Conservation (phyloP, 1,284 basidiomycete genomes). For the Cystobasidium pallidum region DNA sequence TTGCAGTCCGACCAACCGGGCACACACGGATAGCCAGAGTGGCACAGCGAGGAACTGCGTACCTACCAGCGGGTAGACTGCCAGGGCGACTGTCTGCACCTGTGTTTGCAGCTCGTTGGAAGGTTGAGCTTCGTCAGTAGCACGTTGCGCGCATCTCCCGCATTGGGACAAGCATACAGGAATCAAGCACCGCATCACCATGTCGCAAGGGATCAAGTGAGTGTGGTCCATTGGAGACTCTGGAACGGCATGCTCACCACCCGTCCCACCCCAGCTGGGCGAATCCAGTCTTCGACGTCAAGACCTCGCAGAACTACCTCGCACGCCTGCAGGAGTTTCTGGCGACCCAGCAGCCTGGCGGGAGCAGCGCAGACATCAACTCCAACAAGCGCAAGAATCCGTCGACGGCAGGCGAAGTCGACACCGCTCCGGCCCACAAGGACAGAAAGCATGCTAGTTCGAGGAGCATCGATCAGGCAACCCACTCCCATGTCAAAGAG, state of each 20-base stretch:
- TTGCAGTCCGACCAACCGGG: background rate
- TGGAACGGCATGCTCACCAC: background rate
- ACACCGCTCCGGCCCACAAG: slow-evolving; percentile 31
- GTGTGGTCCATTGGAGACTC: background rate
- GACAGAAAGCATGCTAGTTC: slow-evolving; percentile 33
- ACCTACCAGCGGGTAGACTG: background rate
- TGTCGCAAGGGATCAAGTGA: slow-evolving; percentile 35
- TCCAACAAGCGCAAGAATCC: slow-evolving; percentile 34
- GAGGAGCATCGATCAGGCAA: slow-evolving; percentile 13
- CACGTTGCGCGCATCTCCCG: slow-evolving; percentile 5
- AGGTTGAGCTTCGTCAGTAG: background rate
- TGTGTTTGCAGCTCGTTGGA: background rate
- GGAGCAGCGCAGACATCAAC: slow-evolving; percentile 18
- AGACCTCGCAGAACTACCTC: slow-evolving; percentile 36
- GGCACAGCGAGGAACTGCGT: background rate
- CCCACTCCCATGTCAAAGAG: slow-evolving; percentile 31
- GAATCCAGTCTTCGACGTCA: slow-evolving; percentile 28
- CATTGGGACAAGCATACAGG: slow-evolving; percentile 1
- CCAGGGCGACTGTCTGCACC: background rate
- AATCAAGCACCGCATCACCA: background rate
- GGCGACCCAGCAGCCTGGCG: slow-evolving; percentile 20
- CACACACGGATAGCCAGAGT: background rate
- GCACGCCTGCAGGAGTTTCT: slow-evolving; percentile 37
- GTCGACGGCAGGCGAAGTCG: slow-evolving; percentile 29
- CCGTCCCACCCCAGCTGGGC: slow-evolving; percentile 22